Evolutionary conservation across 129 eudicot genomes (phyloP).

Genomic region (Saussurea involucrata): DNA sequence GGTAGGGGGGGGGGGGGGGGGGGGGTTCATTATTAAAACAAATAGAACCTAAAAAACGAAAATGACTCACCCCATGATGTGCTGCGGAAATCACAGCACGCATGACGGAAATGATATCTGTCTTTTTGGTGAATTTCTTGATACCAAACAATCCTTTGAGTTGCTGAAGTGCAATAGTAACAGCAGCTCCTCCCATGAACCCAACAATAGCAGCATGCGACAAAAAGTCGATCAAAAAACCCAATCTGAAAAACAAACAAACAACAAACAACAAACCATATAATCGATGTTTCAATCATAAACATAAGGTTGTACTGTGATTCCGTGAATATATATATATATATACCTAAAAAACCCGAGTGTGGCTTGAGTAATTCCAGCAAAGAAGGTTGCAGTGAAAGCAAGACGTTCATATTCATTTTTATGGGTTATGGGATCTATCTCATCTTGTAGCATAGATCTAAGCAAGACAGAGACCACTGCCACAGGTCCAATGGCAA

Average conservation of each 20-base stretch:
- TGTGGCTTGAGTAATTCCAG: constrained; percentile 61
- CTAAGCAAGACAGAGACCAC: constrained; percentile 77
- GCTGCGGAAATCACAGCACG: constrained; percentile 41
- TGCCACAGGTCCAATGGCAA: constrained; percentile 86
- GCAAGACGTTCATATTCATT: constrained; percentile 64
- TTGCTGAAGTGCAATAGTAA: constrained; percentile 73
- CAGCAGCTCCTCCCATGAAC: constrained; percentile 87
- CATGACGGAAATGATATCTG: constrained; percentile 71
- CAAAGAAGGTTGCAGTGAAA: constrained; percentile 82
- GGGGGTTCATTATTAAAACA: not conserved
- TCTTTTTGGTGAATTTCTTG: constrained; percentile 59
- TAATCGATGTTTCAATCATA: not conserved
- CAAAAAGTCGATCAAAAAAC: constrained; percentile 76
- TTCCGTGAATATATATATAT: not conserved
- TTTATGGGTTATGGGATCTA: constrained; percentile 47
- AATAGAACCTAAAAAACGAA: not conserved
- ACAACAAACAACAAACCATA: constrained; percentile 4
- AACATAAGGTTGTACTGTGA: not conserved
- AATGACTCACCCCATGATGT: constrained; percentile 58
- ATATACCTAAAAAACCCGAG: constrained; percentile 71
- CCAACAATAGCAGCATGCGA: constrained; percentile 94
- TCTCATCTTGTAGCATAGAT: constrained; percentile 45
- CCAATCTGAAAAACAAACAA: constrained; percentile 55
- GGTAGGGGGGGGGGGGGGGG: too few relatives aligned
- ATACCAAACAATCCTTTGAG: constrained; percentile 77